Conservation (phyloP, 345 rosid species). For the Balakata baccata region DNA sequence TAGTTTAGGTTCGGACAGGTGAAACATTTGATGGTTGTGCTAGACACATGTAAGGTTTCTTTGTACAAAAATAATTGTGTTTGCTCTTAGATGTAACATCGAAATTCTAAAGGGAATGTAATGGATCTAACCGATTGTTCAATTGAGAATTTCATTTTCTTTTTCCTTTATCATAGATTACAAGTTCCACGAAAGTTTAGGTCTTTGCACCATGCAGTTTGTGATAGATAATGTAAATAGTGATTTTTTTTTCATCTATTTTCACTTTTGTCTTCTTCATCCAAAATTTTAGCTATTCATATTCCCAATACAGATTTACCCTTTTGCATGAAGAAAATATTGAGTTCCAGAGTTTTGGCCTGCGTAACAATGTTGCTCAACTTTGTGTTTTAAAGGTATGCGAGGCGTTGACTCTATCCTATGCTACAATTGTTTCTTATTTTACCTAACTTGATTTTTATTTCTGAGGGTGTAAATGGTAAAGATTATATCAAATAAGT, state of each 20-base stretch:
- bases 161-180: not conserved
- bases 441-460: not conserved
- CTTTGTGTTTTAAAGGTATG: conserved; percentile 85
- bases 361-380: conserved; percentile 90
- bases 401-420: not conserved
- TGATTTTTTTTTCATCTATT: not conserved
- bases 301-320: conserved; percentile 59
- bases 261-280: not conserved
- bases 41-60: conserved; percentile 50
- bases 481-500: not conserved
- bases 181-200: not conserved
- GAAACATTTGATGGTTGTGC: conserved; percentile 88
- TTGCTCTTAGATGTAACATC: not conserved
- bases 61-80: not conserved
- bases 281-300: conserved; percentile 22
- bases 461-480: not conserved
- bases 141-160: not conserved
- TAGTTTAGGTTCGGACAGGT: conserved; percentile 91
- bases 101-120: not conserved
- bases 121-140: not conserved
- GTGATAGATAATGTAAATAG: not conserved
- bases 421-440: not conserved
- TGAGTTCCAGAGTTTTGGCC: conserved; percentile 77
- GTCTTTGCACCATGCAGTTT: not conserved
- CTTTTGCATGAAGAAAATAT: conserved; percentile 73